These are phyloP conservation scores for Diaporthe sp. DNA, from an alignment of 2,329 filamentous ascomycete genomes.

Conservation along the genomic window DNA sequence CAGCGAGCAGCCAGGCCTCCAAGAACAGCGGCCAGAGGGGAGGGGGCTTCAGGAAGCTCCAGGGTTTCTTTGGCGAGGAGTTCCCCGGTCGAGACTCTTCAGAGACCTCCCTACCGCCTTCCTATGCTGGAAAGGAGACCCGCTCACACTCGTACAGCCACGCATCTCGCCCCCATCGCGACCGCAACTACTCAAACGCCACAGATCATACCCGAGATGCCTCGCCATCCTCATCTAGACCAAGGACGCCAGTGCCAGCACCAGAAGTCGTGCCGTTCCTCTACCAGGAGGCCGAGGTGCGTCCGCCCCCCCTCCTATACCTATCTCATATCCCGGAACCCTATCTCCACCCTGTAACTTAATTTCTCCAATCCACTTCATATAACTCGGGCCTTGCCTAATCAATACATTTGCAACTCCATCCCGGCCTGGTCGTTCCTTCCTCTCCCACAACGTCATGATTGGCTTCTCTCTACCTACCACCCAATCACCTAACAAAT, in stretches of 20 bases:
- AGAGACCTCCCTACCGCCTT: constrained; percentile 73
- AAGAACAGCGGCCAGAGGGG: constrained; percentile 78
- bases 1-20: constrained; percentile 86
- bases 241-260: constrained; percentile 86
- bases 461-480: neutral
- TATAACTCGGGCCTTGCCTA: constrained; percentile 34
- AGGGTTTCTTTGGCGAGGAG: constrained; percentile 94
- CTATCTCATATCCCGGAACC: constrained; percentile 42
- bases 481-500: constrained; percentile 32
- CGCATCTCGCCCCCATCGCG: constrained; percentile 68
- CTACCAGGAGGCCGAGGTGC: constrained; percentile 86
- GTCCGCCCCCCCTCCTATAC: constrained; percentile 50
- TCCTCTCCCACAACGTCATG: constrained; percentile 24
- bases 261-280: constrained; percentile 98
- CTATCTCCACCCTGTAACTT: constrained; percentile 41
- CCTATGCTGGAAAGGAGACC: constrained; percentile 67
- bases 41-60: constrained; percentile 80
- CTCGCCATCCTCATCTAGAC: constrained; percentile 82
- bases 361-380: constrained; percentile 39
- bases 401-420: constrained; percentile 41
- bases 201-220: constrained; percentile 79
- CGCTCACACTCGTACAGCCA: constrained; percentile 74
- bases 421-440: constrained; percentile 31
- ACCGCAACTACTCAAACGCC: constrained; percentile 84
- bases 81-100: constrained; percentile 81